Conservation (phyloP, 2,329 filamentous ascomycete species). For the Epichloe festucae region DNA sequence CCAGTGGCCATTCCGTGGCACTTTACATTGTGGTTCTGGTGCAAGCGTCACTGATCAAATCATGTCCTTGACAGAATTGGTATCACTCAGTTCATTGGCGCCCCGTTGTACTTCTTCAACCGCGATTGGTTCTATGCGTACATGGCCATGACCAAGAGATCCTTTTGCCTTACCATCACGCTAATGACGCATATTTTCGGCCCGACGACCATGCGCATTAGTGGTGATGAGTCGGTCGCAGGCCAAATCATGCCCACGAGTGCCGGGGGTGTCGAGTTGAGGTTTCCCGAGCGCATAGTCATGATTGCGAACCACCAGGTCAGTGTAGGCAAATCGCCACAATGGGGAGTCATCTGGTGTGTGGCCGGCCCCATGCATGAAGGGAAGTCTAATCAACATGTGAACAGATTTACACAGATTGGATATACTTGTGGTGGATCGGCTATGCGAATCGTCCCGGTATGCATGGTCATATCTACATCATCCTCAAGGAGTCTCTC, state of each 20-base stretch:
- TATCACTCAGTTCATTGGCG: conserved; percentile 61
- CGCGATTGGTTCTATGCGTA: conserved; percentile 71
- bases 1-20: not conserved
- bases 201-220: conserved; percentile 71
- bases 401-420: conserved; percentile 67
- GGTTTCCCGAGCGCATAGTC: conserved; percentile 69
- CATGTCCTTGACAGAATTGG: conserved; percentile 36
- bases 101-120: conserved; percentile 63
- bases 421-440: conserved; percentile 89
- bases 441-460: conserved; percentile 64
- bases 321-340: conserved; percentile 6
- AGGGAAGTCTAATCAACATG: not conserved
- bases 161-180: conserved; percentile 65
- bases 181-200: conserved; percentile 79
- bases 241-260: conserved; percentile 57
- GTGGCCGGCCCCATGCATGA: not conserved
- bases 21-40: not conserved
- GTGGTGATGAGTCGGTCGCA: conserved; percentile 67
- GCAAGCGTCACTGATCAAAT: conserved; percentile 5
- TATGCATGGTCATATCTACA: conserved; percentile 79
- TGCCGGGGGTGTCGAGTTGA: conserved; percentile 63
- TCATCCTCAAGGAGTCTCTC: conserved; percentile 79
- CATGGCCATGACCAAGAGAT: conserved; percentile 78
- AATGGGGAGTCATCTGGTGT: conserved; percentile 10
- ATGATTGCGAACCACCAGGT: conserved; percentile 81